Evolutionary conservation across 2,329 filamentous ascomycete species (phyloP).

Genomic region (Monosporascus sp.): DNA sequence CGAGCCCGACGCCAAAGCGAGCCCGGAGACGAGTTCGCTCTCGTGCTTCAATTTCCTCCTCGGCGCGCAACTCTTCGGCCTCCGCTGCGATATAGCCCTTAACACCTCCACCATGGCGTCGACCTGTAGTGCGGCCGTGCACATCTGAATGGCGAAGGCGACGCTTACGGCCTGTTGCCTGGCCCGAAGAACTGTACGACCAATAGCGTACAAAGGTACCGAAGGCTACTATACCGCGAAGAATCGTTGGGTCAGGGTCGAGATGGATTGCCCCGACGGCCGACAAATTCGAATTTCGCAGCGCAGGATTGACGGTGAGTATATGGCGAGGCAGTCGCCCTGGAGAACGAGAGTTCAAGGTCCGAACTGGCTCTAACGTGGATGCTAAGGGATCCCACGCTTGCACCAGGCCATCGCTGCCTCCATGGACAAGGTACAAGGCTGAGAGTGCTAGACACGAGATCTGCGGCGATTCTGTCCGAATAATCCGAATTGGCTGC

Average conservation of each 20-base stretch:
- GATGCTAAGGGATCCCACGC: conserved; percentile 96
- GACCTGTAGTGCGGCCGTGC: conserved; percentile 45
- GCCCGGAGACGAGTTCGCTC: conserved; percentile 67
- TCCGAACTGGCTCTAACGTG: conserved; percentile 70
- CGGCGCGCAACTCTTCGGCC: conserved; percentile 69
- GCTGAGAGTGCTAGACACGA: conserved; percentile 79
- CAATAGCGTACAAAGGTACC: conserved; percentile 88
- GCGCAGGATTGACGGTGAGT: conserved; percentile 47
- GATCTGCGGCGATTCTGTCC: conserved; percentile 86
- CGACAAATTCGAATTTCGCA: conserved; percentile 69
- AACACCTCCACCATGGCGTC: conserved; percentile 61
- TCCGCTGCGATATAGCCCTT: conserved; percentile 85
- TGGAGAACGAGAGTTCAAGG: conserved; percentile 79
- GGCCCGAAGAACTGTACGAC: conserved; percentile 82
- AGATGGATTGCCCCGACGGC: conserved; percentile 80
- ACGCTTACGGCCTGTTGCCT: conserved; percentile 74
- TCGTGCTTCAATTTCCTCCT: conserved; percentile 61
- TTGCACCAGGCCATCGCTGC: conserved; percentile 90
- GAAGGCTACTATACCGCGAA: conserved; percentile 82
- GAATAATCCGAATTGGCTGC: conserved; percentile 71
- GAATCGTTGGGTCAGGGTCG: conserved; percentile 78
- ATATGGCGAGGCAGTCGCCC: conserved; percentile 74
- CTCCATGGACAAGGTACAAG: conserved; percentile 86
- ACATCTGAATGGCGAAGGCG: conserved; percentile 63
- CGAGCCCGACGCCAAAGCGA: conserved; percentile 79